Base-by-base conservation (phyloP, 2,329 filamentous ascomycete species). In the Paraphoma chrysanthemicola region DNA sequence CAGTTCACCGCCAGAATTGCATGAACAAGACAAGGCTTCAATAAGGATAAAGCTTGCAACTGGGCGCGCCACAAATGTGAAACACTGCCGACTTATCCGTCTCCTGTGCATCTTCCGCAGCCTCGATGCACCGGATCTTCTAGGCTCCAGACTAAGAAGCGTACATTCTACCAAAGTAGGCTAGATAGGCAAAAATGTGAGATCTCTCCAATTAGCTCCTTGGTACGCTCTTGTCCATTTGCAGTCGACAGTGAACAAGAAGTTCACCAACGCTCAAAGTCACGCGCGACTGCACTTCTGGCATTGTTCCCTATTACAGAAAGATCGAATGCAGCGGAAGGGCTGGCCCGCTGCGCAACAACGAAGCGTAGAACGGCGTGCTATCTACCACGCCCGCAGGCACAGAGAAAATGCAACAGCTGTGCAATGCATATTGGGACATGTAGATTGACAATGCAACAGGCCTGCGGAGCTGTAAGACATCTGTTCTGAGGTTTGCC, bases 281-380 rank as follows among this genome's bases (percentile, higher is more conserved):
- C 45, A 18, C 38, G 42, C 16, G 33, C 29, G 14, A 42, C 38
- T 23, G 39, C 23, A 43, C 30, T n/a, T 17, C n/a, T 44, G 28
- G 17, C 1, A 48, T 14, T 51, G 36, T 49, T 48, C 9, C 54
- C 48, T 23, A 46, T 57, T 46, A 18, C 38, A 57, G 57, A 39
- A 60, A 54, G 54, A 53, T 62, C 33, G 47, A 56, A 55, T 39
- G 48, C 48, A 44, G 57, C 52, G 57, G 57, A 57, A 51, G 45
- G 41, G 51, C 44, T 7, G 45, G 47, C 42, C 60, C 60, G 48
- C 44, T 41, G 11, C 10, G 16, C 5, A 39, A n/a, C 12, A 7
- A 18, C 16, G 12, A 29, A 29, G 18, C 28, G 16, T 11, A 36
- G 17, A 39, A 10, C 28, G 23, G 33, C 29, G 30, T 41, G 28